Evolutionary conservation across 495 filamentous ascomycete genomes (phyloP).

Genomic region (Lophiotrema nucula): DNA sequence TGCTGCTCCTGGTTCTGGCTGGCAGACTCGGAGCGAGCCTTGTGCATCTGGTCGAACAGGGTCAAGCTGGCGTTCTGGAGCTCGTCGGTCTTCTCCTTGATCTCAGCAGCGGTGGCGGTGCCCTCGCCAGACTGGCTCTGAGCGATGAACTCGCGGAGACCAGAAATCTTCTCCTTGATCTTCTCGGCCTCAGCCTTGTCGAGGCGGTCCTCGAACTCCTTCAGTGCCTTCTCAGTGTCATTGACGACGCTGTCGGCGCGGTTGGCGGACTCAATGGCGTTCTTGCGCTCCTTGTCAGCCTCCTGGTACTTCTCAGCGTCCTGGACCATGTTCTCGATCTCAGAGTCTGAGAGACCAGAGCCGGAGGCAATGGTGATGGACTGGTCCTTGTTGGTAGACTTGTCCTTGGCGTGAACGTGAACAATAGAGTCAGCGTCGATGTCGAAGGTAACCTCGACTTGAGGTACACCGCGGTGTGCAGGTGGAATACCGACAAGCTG

Average conservation of each 20-base stretch:
- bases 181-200: slow-evolving; percentile 93
- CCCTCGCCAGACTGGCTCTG: slow-evolving; percentile 94
- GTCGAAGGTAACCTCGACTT: slow-evolving; percentile 98
- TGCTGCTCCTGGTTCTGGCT: slow-evolving; percentile 41
- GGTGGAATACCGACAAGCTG: slow-evolving; percentile 98
- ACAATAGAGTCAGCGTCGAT: slow-evolving; percentile 99
- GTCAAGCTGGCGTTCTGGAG: slow-evolving; percentile 93
- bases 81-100: slow-evolving; percentile 98
- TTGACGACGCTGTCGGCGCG: slow-evolving; percentile 92
- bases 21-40: slow-evolving; percentile 58
- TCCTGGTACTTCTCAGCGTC: slow-evolving; percentile 97
- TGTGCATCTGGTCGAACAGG: slow-evolving; percentile 99
- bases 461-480: slow-evolving; percentile 95
- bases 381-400: slow-evolving; percentile 99
- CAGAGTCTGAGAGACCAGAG: slow-evolving; percentile 90
- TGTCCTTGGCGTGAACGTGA: slow-evolving; percentile 98
- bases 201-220: slow-evolving; percentile 91
- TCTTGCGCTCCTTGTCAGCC: slow-evolving; percentile 94
- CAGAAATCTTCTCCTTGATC: slow-evolving; percentile 89
- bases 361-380: slow-evolving; percentile 97
- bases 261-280: slow-evolving; percentile 92
- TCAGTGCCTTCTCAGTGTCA: slow-evolving; percentile 97
- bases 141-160: slow-evolving; percentile 84
- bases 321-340: slow-evolving; percentile 95
- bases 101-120: slow-evolving; percentile 76